These are phyloP conservation scores for Tylopilus vinaceipallidus DNA, from an alignment of 768 basidiomycete genomes.

Conservation along the genomic window DNA sequence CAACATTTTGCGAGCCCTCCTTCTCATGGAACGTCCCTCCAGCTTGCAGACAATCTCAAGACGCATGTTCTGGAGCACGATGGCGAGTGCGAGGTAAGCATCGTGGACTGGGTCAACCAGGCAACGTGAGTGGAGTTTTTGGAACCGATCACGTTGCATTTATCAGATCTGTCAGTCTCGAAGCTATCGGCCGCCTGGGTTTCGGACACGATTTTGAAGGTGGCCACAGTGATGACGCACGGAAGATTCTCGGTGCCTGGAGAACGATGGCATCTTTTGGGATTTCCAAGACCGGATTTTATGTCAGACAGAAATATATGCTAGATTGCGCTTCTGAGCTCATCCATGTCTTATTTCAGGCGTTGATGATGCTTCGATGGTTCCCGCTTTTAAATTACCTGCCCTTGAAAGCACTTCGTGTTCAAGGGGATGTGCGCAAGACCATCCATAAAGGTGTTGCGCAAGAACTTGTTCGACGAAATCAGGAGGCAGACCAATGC, in stretches of 20 bases:
- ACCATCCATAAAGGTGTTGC: slow-evolving; percentile 12
- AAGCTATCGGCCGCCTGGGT: slow-evolving; percentile 4
- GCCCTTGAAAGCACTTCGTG: slow-evolving; percentile 7
- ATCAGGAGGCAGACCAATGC: background rate
- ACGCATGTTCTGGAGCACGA: background rate
- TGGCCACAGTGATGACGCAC: slow-evolving; percentile 1
- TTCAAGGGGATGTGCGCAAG: slow-evolving; percentile 13
- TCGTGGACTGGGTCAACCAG: slow-evolving; percentile 5
- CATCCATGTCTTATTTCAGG: background rate
- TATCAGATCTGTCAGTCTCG: background rate
- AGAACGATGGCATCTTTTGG: slow-evolving; percentile 3
- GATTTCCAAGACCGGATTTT: slow-evolving; percentile 4
- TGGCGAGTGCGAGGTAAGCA: slow-evolving; percentile 1
- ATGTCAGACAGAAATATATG: background rate
- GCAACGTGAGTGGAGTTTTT: slow-evolving; percentile 1
- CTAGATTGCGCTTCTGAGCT: background rate
- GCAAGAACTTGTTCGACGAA: slow-evolving; percentile 11
- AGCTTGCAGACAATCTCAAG: slow-evolving; percentile 7
- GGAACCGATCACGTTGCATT: background rate
- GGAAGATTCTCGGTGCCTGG: slow-evolving; percentile 5
- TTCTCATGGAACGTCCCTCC: background rate
- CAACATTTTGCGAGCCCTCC: background rate
- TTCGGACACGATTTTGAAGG: slow-evolving; percentile 10
- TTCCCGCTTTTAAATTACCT: slow-evolving; percentile 6
- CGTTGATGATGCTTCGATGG: background rate